phyloP scores from a whole-genome alignment of 805 yeast genomes.

The Ogataea nitratoaversa region DNA sequence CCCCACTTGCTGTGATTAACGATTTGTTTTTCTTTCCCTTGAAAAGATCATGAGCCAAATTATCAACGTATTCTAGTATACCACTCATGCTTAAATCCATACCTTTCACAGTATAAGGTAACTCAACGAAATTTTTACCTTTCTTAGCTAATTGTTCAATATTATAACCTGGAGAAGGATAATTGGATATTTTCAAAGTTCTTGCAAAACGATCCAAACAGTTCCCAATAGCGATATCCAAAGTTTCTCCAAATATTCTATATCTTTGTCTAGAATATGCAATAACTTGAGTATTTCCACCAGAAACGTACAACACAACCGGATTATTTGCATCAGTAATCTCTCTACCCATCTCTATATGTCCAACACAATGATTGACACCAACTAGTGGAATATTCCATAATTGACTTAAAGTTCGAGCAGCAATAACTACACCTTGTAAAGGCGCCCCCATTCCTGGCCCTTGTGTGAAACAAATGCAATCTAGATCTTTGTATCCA shows the following conservation, averaged over 20 bases:
- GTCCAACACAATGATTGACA: constrained; percentile 97
- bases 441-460: constrained; percentile 99
- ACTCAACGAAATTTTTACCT: constrained; percentile 56
- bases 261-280: constrained; percentile 93
- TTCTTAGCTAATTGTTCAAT: constrained; percentile 89
- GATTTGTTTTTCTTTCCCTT: constrained; percentile 39
- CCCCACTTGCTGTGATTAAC: constrained; percentile 40
- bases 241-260: constrained; percentile 98
- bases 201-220: constrained; percentile 96
- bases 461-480: constrained; percentile 93
- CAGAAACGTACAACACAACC: constrained; percentile 93
- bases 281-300: constrained; percentile 97
- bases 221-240: constrained; percentile 96
- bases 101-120: constrained; percentile 97
- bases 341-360: constrained; percentile 98
- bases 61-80: constrained; percentile 79
- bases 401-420: constrained; percentile 74
- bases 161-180: constrained; percentile 96
- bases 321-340: constrained; percentile 98
- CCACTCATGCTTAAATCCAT: constrained; percentile 99
- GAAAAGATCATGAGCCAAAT: constrained; percentile 69
- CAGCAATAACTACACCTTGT: constrained; percentile 88
- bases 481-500: constrained; percentile 50
- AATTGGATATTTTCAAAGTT: constrained; percentile 80
- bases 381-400: constrained; percentile 88